Evolutionary conservation across 2,329 filamentous ascomycete species (phyloP), one percentile per base, ranked within the genome.

Genomic region (Cryphonectria japonica): DNA sequence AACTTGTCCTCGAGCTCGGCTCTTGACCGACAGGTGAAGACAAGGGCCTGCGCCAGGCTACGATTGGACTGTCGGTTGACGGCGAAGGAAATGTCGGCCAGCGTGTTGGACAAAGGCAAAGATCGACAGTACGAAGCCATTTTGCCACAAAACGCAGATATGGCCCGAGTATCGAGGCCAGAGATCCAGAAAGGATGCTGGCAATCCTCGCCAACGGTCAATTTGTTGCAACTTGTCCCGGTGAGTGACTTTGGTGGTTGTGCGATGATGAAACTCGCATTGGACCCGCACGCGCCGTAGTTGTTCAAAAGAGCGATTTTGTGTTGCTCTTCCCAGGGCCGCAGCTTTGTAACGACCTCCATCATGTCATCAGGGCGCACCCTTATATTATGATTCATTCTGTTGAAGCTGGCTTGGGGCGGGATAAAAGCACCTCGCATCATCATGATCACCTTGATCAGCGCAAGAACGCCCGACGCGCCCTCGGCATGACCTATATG

Each of bases 251-350:
- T 14, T 1, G 41, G 41, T 2, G 41, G 41, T 13, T 43, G 41
- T 5, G 41, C 41, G 41, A 43, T 13, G 14, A 43, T 43, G 11
- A 43, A 13, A 13, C 41, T 43, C 41, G 76, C 74, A 50, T 79
- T 80, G 19, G 74, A 78, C 0, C 78, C 80, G 3, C 74, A 76
- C 0, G 81, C 81, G 1, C 81, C 81, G 67, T 82, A 82, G 70
- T 79, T 82, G 69, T 82, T 82, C 68, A 82, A 75, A 2, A 78
- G 70, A 0, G 77, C 75, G 0, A 43, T 43, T 13, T 43, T 43
- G 41, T 43, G 13, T 13, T 43, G 2, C 2, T 43, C 41, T 2
- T 43, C 41, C 41, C 41, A 43, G 41, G 65, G 1, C 41, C 41
- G 41, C 41, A 43, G 41, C 41, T 13, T 14, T 5, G 41, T 43